These are phyloP conservation scores for Juglanconis sp. DNA, from an alignment of 2,329 filamentous ascomycete species.

Conservation along the genomic window DNA sequence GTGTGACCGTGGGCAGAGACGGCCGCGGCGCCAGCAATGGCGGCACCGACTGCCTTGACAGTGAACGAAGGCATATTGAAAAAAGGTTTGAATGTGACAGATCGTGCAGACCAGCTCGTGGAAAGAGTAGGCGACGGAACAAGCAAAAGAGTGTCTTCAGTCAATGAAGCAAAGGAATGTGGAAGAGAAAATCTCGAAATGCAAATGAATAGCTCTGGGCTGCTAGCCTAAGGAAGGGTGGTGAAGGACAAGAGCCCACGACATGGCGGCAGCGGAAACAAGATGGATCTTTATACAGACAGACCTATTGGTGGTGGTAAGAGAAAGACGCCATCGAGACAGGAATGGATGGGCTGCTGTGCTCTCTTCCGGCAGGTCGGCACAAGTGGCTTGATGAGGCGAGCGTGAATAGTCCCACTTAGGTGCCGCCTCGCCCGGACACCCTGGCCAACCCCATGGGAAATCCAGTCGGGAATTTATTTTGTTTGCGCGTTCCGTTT, in stretches of 20 bases:
- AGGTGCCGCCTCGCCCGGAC: background rate
- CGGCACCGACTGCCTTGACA: slow-evolving; percentile 1
- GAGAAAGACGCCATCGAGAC: too few relatives aligned
- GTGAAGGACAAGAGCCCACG: background rate
- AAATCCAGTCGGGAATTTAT: slow-evolving; percentile 6
- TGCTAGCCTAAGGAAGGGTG: background rate
- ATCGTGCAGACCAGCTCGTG: slow-evolving; percentile 10
- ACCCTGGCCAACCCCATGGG: background rate
- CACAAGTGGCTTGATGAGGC: too few relatives aligned
- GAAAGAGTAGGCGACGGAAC: background rate
- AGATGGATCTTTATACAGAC: slow-evolving; percentile 10
- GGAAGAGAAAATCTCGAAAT: slow-evolving; percentile 5
- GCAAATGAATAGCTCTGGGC: background rate
- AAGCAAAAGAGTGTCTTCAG: slow-evolving; percentile 11
- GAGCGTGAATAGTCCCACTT: background rate
- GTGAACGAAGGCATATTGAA: slow-evolving; percentile 10
- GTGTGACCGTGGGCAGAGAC: slow-evolving; percentile 31
- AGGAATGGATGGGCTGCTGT: too few relatives aligned
- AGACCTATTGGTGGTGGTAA: background rate
- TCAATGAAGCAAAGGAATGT: slow-evolving; percentile 19
- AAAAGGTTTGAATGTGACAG: background rate
- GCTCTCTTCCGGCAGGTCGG: too few relatives aligned
- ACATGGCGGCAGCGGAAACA: background rate
- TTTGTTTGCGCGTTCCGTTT: slow-evolving; percentile 7
- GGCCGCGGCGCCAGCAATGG: slow-evolving; percentile 21